Base-by-base conservation (phyloP, 2,329 filamentous ascomycete genomes). In the Ceratocystis huliohia region DNA sequence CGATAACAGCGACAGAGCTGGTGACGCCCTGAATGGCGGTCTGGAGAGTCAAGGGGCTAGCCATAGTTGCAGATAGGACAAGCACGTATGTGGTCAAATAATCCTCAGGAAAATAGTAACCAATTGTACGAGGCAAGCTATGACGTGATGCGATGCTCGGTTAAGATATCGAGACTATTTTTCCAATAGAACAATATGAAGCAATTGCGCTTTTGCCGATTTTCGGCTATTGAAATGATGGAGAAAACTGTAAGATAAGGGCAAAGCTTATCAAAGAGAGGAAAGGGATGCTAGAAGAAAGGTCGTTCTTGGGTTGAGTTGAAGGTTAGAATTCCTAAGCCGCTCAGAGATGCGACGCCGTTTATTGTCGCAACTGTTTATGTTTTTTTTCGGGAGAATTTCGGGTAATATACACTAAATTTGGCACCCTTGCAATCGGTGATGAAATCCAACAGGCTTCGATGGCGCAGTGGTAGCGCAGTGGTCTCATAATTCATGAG, bases 1-100 rank as follows among this genome's bases (percentile, higher is more conserved):
- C 80, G 73, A 94, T 89, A 74, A 94, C 79, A 68, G 89, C 89
- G 67, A 77, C 75, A 25, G 79, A 74, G 68, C 74, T 73, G 69
- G 74, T 73, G 50, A 73, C 73, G 73, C 80, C 80, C 64, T 78
- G 74, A 71, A 82, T 78, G 72, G 80, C 78, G 69, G 76, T 77
- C 69, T 81, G 78, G 65, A 82, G 78, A n/a, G 81, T 82, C 66
- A 75, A 70, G 45, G 76, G 65, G 37, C 50, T 33, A 33, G 61
- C 37, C 64, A 66, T 66, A 25, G 37, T 63, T 5, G 45, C 10
- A 48, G 41, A 46, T 10, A 25, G 2, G 13, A 1, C 56, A 30
- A 28, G 56, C 17, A 15, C 22, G 22, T 41, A 15, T 41, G 13
- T 15, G 37, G 37, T 1, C 37, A 41, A 41, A 41, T 15, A 41